phyloP scores from a whole-genome alignment of 805 yeast species.

The Candida sonorensis region DNA sequence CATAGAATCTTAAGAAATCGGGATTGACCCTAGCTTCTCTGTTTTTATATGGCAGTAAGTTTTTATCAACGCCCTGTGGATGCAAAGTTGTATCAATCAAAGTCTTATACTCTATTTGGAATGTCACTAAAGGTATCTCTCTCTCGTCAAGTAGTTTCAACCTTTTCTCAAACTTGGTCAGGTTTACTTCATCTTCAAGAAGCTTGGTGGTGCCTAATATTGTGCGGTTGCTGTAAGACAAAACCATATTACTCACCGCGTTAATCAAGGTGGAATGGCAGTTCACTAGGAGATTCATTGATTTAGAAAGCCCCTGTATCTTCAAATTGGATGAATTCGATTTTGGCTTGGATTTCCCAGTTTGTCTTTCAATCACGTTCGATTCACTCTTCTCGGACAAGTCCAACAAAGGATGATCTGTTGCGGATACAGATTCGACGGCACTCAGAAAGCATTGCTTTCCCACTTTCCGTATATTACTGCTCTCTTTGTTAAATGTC shows the following conservation, averaged over 20 bases:
- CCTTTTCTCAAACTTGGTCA: slow-evolving; percentile 1
- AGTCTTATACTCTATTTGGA: background rate
- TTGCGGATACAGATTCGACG: too few relatives aligned
- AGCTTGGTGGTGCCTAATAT: background rate
- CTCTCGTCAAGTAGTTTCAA: slow-evolving; percentile 1
- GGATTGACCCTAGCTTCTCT: slow-evolving; percentile 46
- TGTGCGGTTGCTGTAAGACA: background rate
- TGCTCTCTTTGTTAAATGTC: too few relatives aligned
- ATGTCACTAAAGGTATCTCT: slow-evolving; percentile 6
- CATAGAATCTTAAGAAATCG: slow-evolving; percentile 40
- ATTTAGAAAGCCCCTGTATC: too few relatives aligned
- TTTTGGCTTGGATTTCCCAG: slow-evolving; percentile 1
- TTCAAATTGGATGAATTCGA: slow-evolving; percentile 1
- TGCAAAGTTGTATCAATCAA: too few relatives aligned
- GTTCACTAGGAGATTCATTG: too few relatives aligned
- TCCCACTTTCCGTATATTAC: too few relatives aligned
- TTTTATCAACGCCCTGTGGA: too few relatives aligned
- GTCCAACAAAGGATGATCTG: too few relatives aligned
- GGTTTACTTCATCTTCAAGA: background rate
- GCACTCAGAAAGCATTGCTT: too few relatives aligned
- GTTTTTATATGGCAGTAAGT: slow-evolving; percentile 2
- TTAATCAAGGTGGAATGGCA: too few relatives aligned
- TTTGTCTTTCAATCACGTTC: too few relatives aligned
- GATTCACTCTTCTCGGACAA: too few relatives aligned
- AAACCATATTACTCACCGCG: background rate